phyloP scores from a whole-genome alignment of 257 asterid species.

The Solanum pinnatisectum region DNA sequence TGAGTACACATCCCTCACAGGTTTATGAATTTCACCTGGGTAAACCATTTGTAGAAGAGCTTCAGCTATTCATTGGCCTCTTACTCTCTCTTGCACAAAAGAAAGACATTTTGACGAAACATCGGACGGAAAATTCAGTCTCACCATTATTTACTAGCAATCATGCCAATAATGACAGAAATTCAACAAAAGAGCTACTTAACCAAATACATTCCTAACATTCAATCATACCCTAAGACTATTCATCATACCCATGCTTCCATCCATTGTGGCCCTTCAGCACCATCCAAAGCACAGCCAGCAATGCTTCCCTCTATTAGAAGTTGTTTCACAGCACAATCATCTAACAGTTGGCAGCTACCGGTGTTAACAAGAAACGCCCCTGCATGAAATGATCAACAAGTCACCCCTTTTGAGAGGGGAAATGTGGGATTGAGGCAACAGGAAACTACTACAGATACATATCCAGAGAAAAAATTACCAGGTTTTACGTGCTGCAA shows the following conservation, averaged over 20 bases:
- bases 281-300: constrained; percentile 99
- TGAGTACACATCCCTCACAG: not conserved
- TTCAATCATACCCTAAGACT: constrained; percentile 59
- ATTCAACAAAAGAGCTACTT: not conserved
- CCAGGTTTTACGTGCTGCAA: constrained; percentile 95
- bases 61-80: not conserved
- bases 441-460: not conserved
- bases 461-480: constrained; percentile 4
- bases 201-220: constrained; percentile 22
- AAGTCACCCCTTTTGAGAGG: constrained; percentile 16
- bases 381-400: constrained; percentile 43
- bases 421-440: not conserved
- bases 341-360: constrained; percentile 95
- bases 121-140: not conserved
- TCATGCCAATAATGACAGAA: not conserved
- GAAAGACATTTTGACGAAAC: not conserved
- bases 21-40: not conserved
- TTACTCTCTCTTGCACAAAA: not conserved
- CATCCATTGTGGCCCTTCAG: constrained; percentile 99
- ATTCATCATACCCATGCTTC: constrained; percentile 99
- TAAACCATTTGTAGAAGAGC: not conserved
- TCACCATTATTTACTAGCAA: not conserved
- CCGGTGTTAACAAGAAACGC: constrained; percentile 99
- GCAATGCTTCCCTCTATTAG: constrained; percentile 93
- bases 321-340: constrained; percentile 98